Evolutionary conservation across 2,329 filamentous ascomycete species (phyloP).

Genomic region (Alternaria arborescens): DNA sequence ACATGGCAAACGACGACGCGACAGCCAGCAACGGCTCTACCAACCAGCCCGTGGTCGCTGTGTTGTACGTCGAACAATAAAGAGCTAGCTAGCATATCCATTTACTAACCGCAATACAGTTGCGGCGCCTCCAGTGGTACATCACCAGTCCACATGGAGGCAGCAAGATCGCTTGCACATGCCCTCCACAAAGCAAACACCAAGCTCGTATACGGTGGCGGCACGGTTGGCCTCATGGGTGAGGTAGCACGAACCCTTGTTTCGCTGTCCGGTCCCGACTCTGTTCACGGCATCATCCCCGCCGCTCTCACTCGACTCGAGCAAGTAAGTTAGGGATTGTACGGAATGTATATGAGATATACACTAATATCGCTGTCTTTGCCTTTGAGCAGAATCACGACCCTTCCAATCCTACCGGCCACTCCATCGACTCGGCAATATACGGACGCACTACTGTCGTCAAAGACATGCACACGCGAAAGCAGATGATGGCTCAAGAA

Average conservation of each 20-base stretch:
- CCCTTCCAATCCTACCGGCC: constrained; percentile 50
- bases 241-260: constrained; percentile 89
- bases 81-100: not conserved
- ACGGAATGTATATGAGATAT: too few species aligned
- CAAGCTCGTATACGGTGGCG: constrained; percentile 90
- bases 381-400: constrained; percentile 61
- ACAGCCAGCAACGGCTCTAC: constrained; percentile 18
- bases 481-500: constrained; percentile 90
- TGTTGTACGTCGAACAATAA: constrained; percentile 68
- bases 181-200: constrained; percentile 80
- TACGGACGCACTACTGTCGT: constrained; percentile 91
- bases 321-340: too few species aligned
- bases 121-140: constrained; percentile 83
- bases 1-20: constrained; percentile 34
- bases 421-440: constrained; percentile 66
- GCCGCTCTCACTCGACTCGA: constrained; percentile 83
- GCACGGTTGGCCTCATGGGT: constrained; percentile 95
- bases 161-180: constrained; percentile 77
- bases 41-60: constrained; percentile 76
- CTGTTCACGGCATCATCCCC: constrained; percentile 95
- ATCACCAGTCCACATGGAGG: constrained; percentile 76
- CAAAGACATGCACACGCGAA: constrained; percentile 94
- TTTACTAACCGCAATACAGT: constrained; percentile 53
- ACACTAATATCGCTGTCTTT: too few species aligned
- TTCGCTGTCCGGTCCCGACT: constrained; percentile 77